phyloP scores from a whole-genome alignment of 2,329 filamentous ascomycete genomes.

The Trichocomaceae sp. region DNA sequence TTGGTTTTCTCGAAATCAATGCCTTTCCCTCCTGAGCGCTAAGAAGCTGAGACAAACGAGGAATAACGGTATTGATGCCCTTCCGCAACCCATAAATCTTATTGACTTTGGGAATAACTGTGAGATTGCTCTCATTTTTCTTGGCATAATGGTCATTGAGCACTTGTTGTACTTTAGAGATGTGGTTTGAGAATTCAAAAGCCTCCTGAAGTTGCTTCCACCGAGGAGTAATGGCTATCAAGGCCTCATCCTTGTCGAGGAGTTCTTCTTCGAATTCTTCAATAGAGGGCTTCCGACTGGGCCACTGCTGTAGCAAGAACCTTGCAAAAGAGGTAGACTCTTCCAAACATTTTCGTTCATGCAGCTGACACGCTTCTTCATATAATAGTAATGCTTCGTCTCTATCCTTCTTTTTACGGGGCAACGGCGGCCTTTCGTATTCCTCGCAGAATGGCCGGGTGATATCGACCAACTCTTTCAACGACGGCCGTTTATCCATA shows the following conservation, averaged over 20 bases:
- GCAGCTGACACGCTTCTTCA: slow-evolving; percentile 23
- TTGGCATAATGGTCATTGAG: not conserved
- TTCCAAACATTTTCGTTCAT: slow-evolving; percentile 16
- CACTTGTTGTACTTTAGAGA: not conserved
- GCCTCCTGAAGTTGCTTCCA: slow-evolving; percentile 3
- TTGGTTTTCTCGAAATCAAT: not conserved
- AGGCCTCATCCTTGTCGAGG: slow-evolving; percentile 18
- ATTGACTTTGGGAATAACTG: not conserved
- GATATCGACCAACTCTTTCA: not conserved
- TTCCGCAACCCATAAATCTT: not conserved
- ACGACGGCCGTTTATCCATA: not conserved
- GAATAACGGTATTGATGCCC: not conserved
- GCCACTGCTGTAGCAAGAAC: slow-evolving; percentile 43
- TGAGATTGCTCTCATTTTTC: not conserved
- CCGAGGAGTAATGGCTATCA: not conserved
- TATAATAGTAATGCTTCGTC: slow-evolving; percentile 13
- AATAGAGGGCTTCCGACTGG: slow-evolving; percentile 31
- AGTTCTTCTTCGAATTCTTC: slow-evolving; percentile 18
- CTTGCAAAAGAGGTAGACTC: slow-evolving; percentile 36
- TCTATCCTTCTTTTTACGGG: slow-evolving; percentile 25
- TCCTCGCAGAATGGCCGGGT: slow-evolving; percentile 1
- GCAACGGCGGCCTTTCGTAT: slow-evolving; percentile 24
- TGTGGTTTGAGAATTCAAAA: not conserved
- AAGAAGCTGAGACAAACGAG: not conserved
- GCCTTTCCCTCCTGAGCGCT: not conserved